phyloP scores from a whole-genome alignment of 306 rosid genomes.

The Leucaena leucocephala region DNA sequence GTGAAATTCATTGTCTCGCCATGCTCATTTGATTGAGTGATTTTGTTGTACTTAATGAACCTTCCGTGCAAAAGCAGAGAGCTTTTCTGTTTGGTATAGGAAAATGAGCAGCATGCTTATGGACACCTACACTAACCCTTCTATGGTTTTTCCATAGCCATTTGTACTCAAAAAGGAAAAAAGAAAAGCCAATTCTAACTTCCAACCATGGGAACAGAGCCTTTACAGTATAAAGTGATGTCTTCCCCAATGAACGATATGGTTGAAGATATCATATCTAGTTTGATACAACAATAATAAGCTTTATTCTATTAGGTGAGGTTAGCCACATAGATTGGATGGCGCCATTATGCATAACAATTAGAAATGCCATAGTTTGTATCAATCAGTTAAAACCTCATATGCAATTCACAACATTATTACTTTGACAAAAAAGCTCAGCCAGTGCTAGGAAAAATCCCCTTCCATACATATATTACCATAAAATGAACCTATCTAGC shows the following conservation, averaged over 20 bases:
- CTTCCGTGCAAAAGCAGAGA: background rate
- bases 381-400: slow-evolving; percentile 20
- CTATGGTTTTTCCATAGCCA: background rate
- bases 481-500: slow-evolving; percentile 29
- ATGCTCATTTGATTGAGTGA: background rate
- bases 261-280: slow-evolving; percentile 14
- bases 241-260: slow-evolving; percentile 4
- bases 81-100: background rate
- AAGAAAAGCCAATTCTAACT: background rate
- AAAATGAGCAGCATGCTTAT: background rate
- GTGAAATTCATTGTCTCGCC: background rate
- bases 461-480: background rate
- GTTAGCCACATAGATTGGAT: too few relatives aligned
- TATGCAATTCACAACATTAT: slow-evolving; percentile 26
- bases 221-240: background rate
- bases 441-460: slow-evolving; percentile 25
- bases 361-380: slow-evolving; percentile 5
- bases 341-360: background rate
- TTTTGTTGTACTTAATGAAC: background rate
- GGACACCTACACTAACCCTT: too few relatives aligned
- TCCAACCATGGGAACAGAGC: slow-evolving; percentile 11
- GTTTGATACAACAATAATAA: background rate
- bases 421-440: slow-evolving; percentile 22
- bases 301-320: too few relatives aligned
- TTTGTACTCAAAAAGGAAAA: background rate